Conservation (phyloP, 2,329 filamentous ascomycete species). For the Teratosphaeria pseudoeucalypti region DNA sequence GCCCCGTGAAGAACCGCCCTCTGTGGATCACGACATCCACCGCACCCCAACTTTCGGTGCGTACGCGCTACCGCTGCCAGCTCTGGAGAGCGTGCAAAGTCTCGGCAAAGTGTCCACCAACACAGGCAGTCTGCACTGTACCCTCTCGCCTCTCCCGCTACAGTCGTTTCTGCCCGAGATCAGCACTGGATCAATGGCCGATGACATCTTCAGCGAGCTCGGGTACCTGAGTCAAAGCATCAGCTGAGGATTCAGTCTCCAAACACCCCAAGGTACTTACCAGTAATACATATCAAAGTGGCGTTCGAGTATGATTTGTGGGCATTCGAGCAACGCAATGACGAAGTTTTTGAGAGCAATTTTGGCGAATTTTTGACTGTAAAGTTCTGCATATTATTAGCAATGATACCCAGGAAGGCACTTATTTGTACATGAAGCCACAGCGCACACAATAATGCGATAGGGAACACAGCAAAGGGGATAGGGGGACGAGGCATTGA, state of each 20-base stretch:
- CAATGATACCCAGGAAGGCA: not conserved
- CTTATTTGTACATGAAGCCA: not conserved
- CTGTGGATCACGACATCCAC: not conserved
- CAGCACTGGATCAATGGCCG: slow-evolving; percentile 12
- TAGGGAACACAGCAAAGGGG: not conserved
- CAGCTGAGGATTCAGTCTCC: not conserved
- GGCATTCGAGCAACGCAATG: not conserved
- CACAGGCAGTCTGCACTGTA: not conserved
- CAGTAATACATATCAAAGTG: not conserved
- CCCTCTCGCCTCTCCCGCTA: not conserved
- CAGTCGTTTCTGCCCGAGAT: slow-evolving; percentile 1
- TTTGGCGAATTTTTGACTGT: not conserved
- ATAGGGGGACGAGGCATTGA: not conserved
- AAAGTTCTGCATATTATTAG: not conserved
- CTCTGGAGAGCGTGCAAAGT: slow-evolving; percentile 2
- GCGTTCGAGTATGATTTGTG: not conserved
- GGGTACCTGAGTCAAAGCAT: slow-evolving; percentile 21
- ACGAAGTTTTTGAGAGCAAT: not conserved
- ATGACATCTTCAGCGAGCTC: slow-evolving; percentile 22
- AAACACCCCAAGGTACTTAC: not conserved
- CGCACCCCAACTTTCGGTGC: not conserved
- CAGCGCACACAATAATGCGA: not conserved
- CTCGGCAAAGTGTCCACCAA: slow-evolving; percentile 3
- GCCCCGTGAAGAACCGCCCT: not conserved
- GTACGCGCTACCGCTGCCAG: slow-evolving; percentile 3